Evolutionary conservation across 495 filamentous ascomycete species (phyloP).

Genomic region (Aspergillus affinis): DNA sequence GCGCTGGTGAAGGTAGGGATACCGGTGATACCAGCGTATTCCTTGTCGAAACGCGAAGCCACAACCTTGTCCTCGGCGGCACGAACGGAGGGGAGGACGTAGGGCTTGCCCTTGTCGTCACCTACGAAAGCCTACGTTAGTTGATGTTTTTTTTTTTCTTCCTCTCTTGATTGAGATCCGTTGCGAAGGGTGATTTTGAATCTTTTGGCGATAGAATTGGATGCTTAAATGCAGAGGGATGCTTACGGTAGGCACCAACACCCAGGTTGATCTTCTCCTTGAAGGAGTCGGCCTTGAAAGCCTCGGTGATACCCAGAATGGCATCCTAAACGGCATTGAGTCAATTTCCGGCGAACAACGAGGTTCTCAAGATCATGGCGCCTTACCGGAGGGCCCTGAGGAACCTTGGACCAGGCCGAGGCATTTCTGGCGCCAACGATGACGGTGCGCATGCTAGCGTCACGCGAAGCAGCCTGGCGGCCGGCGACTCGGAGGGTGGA

Average conservation of each 20-base stretch:
- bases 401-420: conserved; percentile 85
- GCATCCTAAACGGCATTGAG: conserved; percentile 54
- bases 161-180: neutral
- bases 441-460: conserved; percentile 47
- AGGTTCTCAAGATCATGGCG: neutral
- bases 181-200: neutral
- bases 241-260: conserved; percentile 57
- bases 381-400: conserved; percentile 85
- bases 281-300: conserved; percentile 94
- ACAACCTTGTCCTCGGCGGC: conserved; percentile 87
- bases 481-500: conserved; percentile 56
- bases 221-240: neutral
- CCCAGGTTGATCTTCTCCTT: conserved; percentile 96
- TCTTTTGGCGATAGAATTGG: no score
- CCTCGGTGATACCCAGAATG: conserved; percentile 96
- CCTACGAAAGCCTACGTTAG: conserved; percentile 40
- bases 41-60: conserved; percentile 78
- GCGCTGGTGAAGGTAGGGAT: conserved; percentile 90
- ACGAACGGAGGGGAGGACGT: conserved; percentile 91
- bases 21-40: conserved; percentile 97
- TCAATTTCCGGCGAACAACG: conserved; percentile 23
- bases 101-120: conserved; percentile 95
- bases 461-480: conserved; percentile 52
- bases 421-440: conserved; percentile 61
- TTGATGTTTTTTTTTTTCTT: conserved; percentile 9